Evolutionary conservation across 2,329 filamentous ascomycete genomes (phyloP).

Genomic region (Bipolaris oryzae): DNA sequence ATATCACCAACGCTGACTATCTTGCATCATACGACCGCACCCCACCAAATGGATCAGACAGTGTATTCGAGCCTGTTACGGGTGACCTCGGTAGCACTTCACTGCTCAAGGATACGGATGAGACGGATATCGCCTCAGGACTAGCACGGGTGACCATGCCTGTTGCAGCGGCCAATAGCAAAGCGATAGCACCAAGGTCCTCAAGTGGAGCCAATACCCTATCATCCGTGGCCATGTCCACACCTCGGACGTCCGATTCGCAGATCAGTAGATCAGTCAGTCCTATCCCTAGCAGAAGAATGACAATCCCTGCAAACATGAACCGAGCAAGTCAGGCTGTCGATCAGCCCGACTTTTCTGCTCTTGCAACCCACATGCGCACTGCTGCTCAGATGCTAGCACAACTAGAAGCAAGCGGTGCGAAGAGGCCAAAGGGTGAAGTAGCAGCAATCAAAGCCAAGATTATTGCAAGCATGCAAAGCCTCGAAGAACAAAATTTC

Average conservation of each 20-base stretch:
- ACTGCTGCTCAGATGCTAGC: slow-evolving; percentile 87
- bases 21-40: slow-evolving; percentile 52
- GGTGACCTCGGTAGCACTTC: slow-evolving; percentile 79
- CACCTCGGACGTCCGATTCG: slow-evolving; percentile 72
- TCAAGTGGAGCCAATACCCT: slow-evolving; percentile 68
- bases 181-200: slow-evolving; percentile 56
- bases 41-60: slow-evolving; percentile 62
- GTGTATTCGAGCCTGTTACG: slow-evolving; percentile 81
- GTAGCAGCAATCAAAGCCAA: slow-evolving; percentile 83
- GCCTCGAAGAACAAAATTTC: slow-evolving; percentile 83
- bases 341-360: slow-evolving; percentile 81
- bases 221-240: slow-evolving; percentile 64
- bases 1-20: slow-evolving; percentile 66
- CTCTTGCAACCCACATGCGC: slow-evolving; percentile 84
- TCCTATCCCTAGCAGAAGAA: slow-evolving; percentile 65
- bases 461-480: slow-evolving; percentile 91
- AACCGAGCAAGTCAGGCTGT: slow-evolving; percentile 59
- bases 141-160: slow-evolving; percentile 40
- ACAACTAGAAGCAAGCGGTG: slow-evolving; percentile 78
- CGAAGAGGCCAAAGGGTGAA: slow-evolving; percentile 78
- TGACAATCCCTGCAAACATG: slow-evolving; percentile 60
- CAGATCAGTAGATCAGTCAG: slow-evolving; percentile 72
- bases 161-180: slow-evolving; percentile 28
- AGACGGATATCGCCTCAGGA: slow-evolving; percentile 47
- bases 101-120: slow-evolving; percentile 64